phyloP scores from a whole-genome alignment of 2,329 filamentous ascomycete species.

The Whalleya microplaca region DNA sequence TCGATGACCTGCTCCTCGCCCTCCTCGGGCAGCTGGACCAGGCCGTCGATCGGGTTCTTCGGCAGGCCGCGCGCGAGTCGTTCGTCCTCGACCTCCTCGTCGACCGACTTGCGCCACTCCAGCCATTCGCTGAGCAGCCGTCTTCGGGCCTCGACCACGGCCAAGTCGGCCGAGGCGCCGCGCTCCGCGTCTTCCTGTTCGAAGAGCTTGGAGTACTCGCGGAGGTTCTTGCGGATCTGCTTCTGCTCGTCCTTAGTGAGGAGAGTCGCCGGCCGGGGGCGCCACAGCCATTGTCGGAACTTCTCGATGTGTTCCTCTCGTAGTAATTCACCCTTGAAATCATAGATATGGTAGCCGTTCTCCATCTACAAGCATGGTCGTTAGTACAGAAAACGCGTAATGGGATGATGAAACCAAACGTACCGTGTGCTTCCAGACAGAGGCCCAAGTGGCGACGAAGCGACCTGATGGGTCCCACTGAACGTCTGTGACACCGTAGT shows the following conservation, averaged over 20 bases:
- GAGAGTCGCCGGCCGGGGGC: conserved; percentile 87
- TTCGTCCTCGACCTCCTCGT: conserved; percentile 74
- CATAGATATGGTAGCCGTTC: conserved; percentile 98
- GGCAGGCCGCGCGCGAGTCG: conserved; percentile 69
- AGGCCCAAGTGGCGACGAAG: conserved; percentile 91
- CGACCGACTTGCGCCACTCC: conserved; percentile 76
- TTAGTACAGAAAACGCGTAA: conserved; percentile 10
- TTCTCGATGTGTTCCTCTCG: conserved; percentile 92
- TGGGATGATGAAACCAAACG: conserved; percentile 41
- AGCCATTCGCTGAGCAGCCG: conserved; percentile 86
- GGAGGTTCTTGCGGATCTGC: conserved; percentile 95
- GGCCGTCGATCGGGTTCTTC: conserved; percentile 64
- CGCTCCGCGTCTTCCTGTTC: conserved; percentile 94
- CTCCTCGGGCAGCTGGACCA: conserved; percentile 63
- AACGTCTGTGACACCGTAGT: conserved; percentile 96
- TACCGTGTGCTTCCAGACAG: conserved; percentile 94
- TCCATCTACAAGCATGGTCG: conserved; percentile 73
- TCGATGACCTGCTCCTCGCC: conserved; percentile 82
- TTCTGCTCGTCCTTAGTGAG: conserved; percentile 97
- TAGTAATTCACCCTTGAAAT: conserved; percentile 88
- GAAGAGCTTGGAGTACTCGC: conserved; percentile 93
- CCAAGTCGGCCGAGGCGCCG: conserved; percentile 90
- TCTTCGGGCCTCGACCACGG: conserved; percentile 87
- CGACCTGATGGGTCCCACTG: conserved; percentile 98
- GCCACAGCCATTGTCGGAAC: conserved; percentile 98